Percentiles rank a stretch among this genome's conserved stretches.
phyloP scores from a whole-genome alignment of 73 alveolate genomes.

The Tetrahymena thermophila region DNA sequence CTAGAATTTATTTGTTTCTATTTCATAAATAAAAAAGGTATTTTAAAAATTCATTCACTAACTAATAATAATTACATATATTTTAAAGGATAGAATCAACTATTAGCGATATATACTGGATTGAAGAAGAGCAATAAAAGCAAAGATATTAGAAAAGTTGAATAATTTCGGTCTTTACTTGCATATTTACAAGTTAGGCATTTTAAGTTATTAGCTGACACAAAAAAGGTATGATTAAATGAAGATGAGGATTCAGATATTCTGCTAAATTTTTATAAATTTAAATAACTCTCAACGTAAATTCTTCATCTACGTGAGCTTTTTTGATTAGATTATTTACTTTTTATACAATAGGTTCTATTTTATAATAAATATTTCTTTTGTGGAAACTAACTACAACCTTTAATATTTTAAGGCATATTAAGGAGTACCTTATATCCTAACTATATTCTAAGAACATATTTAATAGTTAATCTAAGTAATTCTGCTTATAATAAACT shows the following conservation, averaged over 20 bases:
- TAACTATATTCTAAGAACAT: background rate
- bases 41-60: background rate
- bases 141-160: constrained; percentile 9
- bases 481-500: background rate
- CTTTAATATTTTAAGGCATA: background rate
- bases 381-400: background rate
- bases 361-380: constrained; percentile 8
- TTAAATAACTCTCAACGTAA: constrained; percentile 19
- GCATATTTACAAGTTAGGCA: background rate
- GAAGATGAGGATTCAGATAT: constrained; percentile 20
- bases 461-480: background rate
- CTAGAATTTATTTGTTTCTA: background rate
- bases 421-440: background rate
- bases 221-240: constrained; percentile 31
- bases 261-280: constrained; percentile 10
- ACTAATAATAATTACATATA: background rate
- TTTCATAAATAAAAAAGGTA: background rate
- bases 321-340: constrained; percentile 19
- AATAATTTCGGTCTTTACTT: constrained; percentile 24
- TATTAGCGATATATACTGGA: constrained; percentile 15
- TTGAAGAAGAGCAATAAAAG: constrained; percentile 25
- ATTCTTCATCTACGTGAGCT: constrained; percentile 34
- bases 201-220: constrained; percentile 14
- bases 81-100: constrained; percentile 20
- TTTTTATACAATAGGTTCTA: constrained; percentile 26